phyloP scores from a whole-genome alignment of 2,329 filamentous ascomycete species.

The Penicillium sp. region DNA sequence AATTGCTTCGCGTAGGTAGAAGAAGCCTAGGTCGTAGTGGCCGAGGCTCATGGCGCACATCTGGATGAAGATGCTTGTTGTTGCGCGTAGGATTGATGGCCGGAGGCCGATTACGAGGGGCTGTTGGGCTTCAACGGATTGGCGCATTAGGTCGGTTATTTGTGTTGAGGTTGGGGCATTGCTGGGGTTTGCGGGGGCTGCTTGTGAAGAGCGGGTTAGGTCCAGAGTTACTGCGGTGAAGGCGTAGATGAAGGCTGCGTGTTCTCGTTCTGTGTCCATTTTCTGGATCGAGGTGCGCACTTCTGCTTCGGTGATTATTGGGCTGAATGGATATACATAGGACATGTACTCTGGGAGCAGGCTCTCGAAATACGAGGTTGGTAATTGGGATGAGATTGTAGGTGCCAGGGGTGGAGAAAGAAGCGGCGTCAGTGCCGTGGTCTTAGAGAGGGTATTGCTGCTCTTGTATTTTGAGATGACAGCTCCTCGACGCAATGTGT shows the following conservation, averaged over 20 bases:
- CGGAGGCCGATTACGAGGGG: slow-evolving; percentile 42
- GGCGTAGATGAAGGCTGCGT: slow-evolving; percentile 46
- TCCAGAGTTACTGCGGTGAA: slow-evolving; percentile 50
- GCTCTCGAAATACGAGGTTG: slow-evolving; percentile 37
- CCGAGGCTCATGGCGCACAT: slow-evolving; percentile 53
- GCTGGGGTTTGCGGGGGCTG: slow-evolving; percentile 12
- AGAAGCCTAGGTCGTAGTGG: slow-evolving; percentile 50
- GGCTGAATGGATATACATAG: slow-evolving; percentile 50
- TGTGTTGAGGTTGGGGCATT: slow-evolving; percentile 24
- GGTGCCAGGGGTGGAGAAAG: slow-evolving; percentile 14
- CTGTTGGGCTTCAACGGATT: slow-evolving; percentile 37
- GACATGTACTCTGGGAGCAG: slow-evolving; percentile 47
- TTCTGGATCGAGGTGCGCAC: slow-evolving; percentile 32
- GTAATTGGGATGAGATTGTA: not conserved
- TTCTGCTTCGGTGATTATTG: slow-evolving; percentile 46
- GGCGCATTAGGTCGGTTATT: slow-evolving; percentile 31
- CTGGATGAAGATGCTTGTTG: slow-evolving; percentile 55
- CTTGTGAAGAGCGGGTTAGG: slow-evolving; percentile 31
- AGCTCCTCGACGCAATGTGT: slow-evolving; percentile 40
- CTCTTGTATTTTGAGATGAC: slow-evolving; percentile 44
- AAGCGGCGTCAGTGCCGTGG: not conserved
- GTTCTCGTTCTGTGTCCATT: slow-evolving; percentile 42
- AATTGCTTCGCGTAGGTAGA: slow-evolving; percentile 53
- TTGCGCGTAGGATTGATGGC: slow-evolving; percentile 47
- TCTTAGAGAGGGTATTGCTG: not conserved